A percentile compares a stretch with the other conserved stretches of the same genome.
Conservation (phyloP, 2,329 filamentous ascomycete species). For the Trichoderma sp. region DNA sequence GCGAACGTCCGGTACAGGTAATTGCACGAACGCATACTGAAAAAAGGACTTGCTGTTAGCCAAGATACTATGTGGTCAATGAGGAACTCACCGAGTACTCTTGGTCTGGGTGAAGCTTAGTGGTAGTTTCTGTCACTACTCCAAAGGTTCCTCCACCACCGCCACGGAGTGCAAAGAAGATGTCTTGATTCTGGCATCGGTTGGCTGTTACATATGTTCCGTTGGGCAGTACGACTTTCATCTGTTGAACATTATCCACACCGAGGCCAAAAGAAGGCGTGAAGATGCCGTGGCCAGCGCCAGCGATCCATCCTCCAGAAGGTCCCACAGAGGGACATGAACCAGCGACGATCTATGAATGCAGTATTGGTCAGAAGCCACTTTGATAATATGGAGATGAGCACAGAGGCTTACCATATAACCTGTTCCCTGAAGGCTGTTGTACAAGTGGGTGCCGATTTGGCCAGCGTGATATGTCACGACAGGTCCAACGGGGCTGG, state of each 20-base stretch:
- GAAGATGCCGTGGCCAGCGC: constrained; percentile 50
- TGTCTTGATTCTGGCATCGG: constrained; percentile 41
- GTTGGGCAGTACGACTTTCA: constrained; percentile 43
- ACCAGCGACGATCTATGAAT: background rate
- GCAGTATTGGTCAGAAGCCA: background rate
- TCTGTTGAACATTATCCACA: constrained; percentile 36
- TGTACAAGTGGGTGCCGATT: background rate
- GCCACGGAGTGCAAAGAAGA: constrained; percentile 51
- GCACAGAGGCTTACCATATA: background rate
- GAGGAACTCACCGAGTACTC: background rate
- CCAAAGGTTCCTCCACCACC: constrained; percentile 45
- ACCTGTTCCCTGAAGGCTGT: background rate
- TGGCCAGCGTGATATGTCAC: background rate
- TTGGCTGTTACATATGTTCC: constrained; percentile 43
- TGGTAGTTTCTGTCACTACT: constrained; percentile 41
- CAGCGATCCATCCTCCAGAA: constrained; percentile 32
- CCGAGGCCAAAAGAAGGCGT: constrained; percentile 41
- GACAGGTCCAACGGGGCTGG: background rate
- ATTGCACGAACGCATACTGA: background rate
- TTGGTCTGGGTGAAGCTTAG: constrained; percentile 12
- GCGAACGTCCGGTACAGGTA: background rate
- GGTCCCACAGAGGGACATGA: constrained; percentile 27
- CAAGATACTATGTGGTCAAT: background rate
- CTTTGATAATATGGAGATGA: background rate
- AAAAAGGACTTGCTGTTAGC: background rate